Percentiles rank a stretch among this genome's conserved stretches.
phyloP scores from a whole-genome alignment of 176 grass and related monocot species.

The Puya raimondii region DNA sequence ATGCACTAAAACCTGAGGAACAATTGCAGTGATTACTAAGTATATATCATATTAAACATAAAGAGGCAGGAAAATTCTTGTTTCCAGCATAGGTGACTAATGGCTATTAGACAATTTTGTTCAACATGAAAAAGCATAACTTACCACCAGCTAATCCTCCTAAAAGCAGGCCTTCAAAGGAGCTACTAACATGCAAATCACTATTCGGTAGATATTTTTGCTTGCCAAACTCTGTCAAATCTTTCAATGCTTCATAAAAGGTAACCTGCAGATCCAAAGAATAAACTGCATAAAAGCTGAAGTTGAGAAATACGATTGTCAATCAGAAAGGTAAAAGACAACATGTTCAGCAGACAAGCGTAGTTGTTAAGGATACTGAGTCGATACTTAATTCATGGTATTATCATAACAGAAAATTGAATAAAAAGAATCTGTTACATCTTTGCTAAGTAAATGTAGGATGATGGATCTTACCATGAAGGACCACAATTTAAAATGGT shows the following conservation, averaged over 20 bases:
- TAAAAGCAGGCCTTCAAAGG: slow-evolving; percentile 77
- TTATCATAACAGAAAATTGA: not conserved
- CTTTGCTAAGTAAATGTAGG: not conserved
- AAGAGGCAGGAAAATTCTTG: not conserved
- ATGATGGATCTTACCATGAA: too few species aligned
- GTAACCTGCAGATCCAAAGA: slow-evolving; percentile 60
- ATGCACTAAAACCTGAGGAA: slow-evolving; percentile 71
- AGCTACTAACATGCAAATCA: slow-evolving; percentile 53
- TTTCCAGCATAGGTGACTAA: not conserved
- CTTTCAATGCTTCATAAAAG: slow-evolving; percentile 86
- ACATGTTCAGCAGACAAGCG: not conserved
- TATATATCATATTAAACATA: not conserved
- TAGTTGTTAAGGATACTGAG: not conserved
- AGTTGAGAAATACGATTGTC: not conserved
- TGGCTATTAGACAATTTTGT: not conserved
- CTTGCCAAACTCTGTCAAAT: slow-evolving; percentile 50
- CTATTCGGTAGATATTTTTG: slow-evolving; percentile 45
- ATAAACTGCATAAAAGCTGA: slow-evolving; percentile 11
- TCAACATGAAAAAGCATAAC: slow-evolving; percentile 5
- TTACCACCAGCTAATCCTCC: slow-evolving; percentile 83
- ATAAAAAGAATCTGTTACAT: not conserved
- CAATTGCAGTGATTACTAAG: slow-evolving; percentile 8
- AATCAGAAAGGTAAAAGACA: not conserved
- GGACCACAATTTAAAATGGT: too few species aligned
- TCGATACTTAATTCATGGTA: not conserved